Evolutionary conservation across 106 monocot species (phyloP).

Genomic region (Vanilla planifolia): DNA sequence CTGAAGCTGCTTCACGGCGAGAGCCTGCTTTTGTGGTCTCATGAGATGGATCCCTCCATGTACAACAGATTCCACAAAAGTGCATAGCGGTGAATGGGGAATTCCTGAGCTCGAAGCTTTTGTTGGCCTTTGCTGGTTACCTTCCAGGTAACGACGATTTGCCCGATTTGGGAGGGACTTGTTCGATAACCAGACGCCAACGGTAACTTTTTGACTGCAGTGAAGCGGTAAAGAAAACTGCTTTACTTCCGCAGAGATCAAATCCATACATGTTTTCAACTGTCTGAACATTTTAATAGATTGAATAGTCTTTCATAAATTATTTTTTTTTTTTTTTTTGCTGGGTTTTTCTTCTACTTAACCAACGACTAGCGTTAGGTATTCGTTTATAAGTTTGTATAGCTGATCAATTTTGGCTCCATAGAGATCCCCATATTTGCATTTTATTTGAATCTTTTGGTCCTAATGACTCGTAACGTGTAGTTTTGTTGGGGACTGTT

Average conservation of each 20-base stretch:
- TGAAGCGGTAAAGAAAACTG: constrained; percentile 7
- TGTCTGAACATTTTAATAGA: constrained; percentile 3
- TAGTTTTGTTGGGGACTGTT: too few species aligned
- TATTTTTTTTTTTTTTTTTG: constrained; percentile 5
- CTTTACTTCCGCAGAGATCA: constrained; percentile 2
- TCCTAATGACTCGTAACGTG: too few species aligned
- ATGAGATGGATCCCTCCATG: background rate
- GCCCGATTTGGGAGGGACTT: constrained; percentile 6
- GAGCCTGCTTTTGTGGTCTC: background rate
- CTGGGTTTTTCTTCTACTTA: background rate
- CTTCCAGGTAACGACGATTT: background rate
- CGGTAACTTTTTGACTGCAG: constrained; percentile 6
- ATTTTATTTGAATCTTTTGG: background rate
- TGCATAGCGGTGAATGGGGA: background rate
- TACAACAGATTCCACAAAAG: background rate
- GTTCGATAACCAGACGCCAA: constrained; percentile 6
- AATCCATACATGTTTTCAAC: constrained; percentile 9
- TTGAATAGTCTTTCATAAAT: background rate
- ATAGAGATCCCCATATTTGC: background rate
- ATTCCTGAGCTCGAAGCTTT: background rate
- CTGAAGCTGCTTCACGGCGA: too few species aligned
- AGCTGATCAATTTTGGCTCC: background rate
- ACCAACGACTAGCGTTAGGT: background rate
- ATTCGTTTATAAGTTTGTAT: background rate
- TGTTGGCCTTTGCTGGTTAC: constrained; percentile 1